Conservation (phyloP, 768 basidiomycete genomes). For the Nidula microcarpa region DNA sequence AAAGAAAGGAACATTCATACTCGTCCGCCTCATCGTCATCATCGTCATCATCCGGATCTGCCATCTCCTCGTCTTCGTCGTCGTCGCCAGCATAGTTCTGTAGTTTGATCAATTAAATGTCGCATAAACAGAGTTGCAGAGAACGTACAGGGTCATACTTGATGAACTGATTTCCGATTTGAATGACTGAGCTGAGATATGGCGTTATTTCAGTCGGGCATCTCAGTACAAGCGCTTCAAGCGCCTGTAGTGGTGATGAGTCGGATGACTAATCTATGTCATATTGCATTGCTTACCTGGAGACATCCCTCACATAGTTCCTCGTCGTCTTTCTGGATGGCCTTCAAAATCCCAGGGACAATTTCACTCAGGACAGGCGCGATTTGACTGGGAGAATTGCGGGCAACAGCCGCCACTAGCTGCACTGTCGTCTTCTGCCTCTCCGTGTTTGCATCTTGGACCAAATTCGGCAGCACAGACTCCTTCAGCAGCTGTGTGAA, state of each 20-base stretch:
- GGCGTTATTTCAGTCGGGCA: conserved; percentile 81
- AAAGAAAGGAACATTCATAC: conserved; percentile 25
- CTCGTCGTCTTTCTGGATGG: conserved; percentile 72
- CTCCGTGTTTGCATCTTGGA: conserved; percentile 49
- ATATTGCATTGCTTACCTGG: conserved; percentile 42
- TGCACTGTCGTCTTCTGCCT: conserved; percentile 77
- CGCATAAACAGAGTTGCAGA: neutral
- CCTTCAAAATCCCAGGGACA: conserved; percentile 68
- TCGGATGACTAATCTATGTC: conserved; percentile 1
- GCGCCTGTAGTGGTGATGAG: conserved; percentile 43
- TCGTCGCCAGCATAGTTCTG: conserved; percentile 53
- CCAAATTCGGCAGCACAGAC: conserved; percentile 59
- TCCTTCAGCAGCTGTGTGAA: conserved; percentile 59
- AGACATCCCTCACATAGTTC: conserved; percentile 79
- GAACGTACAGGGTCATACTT: conserved; percentile 87
- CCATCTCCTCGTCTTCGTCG: conserved; percentile 53
- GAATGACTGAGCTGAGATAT: conserved; percentile 65
- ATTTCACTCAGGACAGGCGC: conserved; percentile 57
- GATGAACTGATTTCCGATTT: conserved; percentile 72
- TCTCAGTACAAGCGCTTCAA: conserved; percentile 81
- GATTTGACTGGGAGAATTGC: conserved; percentile 68
- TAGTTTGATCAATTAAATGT: conserved; percentile 1
- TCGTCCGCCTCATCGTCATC: conserved; percentile 86
- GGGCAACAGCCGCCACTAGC: conserved; percentile 75
- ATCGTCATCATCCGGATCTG: conserved; percentile 72